Percentiles rank a stretch among this genome's conserved stretches.
These are phyloP conservation scores for Ramalina intermedia DNA, from an alignment of 495 filamentous ascomycete species.

Conservation along the genomic window DNA sequence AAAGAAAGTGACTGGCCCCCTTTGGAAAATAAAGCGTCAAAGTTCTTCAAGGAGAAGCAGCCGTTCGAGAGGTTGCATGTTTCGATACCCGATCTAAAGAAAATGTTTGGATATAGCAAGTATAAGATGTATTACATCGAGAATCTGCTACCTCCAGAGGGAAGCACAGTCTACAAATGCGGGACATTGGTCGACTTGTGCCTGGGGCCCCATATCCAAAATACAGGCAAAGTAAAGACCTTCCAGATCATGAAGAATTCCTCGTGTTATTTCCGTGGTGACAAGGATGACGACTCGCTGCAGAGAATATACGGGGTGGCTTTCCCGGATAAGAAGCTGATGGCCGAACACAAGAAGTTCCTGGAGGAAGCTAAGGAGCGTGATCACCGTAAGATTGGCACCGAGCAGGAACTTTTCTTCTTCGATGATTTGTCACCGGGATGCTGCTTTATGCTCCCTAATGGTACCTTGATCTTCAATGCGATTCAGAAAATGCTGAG, in stretches of 20 bases:
- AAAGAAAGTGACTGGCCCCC: slow-evolving; percentile 61
- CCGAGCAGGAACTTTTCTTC: slow-evolving; percentile 93
- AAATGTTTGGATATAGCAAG: slow-evolving; percentile 95
- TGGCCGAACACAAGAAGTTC: slow-evolving; percentile 81
- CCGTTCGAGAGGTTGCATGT: slow-evolving; percentile 81
- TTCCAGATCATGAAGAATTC: slow-evolving; percentile 95
- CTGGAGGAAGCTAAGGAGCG: slow-evolving; percentile 92
- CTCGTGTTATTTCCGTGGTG: slow-evolving; percentile 90
- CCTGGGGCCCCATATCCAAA: slow-evolving; percentile 72
- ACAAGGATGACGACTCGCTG: slow-evolving; percentile 80
- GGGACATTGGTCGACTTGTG: slow-evolving; percentile 71
- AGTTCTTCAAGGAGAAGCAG: slow-evolving; percentile 91
- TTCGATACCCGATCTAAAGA: slow-evolving; percentile 74
- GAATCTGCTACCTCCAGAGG: slow-evolving; percentile 76
- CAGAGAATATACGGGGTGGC: slow-evolving; percentile 94
- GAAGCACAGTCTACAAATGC: slow-evolving; percentile 84
- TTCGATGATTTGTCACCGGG: slow-evolving; percentile 87
- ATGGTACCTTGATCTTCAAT: slow-evolving; percentile 86
- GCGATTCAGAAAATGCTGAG: slow-evolving; percentile 65
- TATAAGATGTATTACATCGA: slow-evolving; percentile 95
- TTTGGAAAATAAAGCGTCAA: slow-evolving; percentile 56
- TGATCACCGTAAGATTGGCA: slow-evolving; percentile 80
- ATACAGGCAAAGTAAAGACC: slow-evolving; percentile 81
- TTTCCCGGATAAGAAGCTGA: slow-evolving; percentile 90
- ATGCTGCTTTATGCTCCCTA: slow-evolving; percentile 85